Evolutionary conservation across 768 basidiomycete species (phyloP), one percentile per base, ranked within the genome.

Genomic region (Phaeotremella skinneri): DNA sequence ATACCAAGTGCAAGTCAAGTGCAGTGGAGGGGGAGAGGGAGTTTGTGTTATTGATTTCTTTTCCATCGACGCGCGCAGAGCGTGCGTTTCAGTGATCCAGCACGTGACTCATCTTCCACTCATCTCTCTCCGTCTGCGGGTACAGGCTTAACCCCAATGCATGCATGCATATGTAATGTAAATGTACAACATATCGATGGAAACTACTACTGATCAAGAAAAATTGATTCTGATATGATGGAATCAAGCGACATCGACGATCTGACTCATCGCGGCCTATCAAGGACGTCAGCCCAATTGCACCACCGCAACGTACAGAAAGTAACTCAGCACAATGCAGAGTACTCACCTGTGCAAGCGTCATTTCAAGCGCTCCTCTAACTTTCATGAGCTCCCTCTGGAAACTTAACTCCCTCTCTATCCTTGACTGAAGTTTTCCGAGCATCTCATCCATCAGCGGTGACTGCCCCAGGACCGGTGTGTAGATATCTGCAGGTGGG

Each of bases 311-410:
- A n/a, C n/a, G n/a, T n/a, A n/a, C n/a, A n/a, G n/a, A n/a, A n/a
- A n/a, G n/a, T n/a, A n/a, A n/a, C n/a, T n/a, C n/a, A n/a, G n/a
- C n/a, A n/a, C 14, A 16, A 14, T 51, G 14, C 29, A 48, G 4
- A 20, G 30, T 7, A 56, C 62, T 32, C 37, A 59, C 67, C 56
- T 75, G 73, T 16, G 70, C 64, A 13, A 77, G 48, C 3, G 97
- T 80, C 93, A 99, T 97, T 62, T 91, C 87, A 62, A 99, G 79
- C 53, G 91, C 90, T 55, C 92, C 94, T 71, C 84, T 86, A 51
- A 88, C 80, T 78, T 87, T 88, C 60, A 85, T 79, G 51, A 98
- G 78, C 74, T 97, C 90, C 64, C 83, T 83, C 77, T 97, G 91
- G 77, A 99, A 91, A 23, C 83, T 84, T 52, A 97, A 79, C 76